Evolutionary conservation across 1,284 basidiomycete species (phyloP).

Genomic region (Puccinia sorghi): DNA sequence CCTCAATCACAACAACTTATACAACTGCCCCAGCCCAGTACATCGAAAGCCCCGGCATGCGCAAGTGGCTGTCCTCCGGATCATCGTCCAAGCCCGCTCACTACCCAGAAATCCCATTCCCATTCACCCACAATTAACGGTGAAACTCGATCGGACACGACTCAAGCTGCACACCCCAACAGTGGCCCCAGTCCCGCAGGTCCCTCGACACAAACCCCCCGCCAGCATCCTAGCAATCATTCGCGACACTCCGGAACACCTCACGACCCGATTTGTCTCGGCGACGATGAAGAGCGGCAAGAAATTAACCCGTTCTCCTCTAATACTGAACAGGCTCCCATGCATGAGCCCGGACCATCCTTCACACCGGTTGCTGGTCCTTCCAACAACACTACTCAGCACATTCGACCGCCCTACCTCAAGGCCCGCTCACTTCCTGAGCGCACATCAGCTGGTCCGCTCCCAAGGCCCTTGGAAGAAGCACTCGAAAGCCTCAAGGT

Average conservation of each 20-base stretch:
- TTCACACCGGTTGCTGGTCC: constrained; percentile 9
- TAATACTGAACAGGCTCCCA: not conserved
- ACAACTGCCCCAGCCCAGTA: not conserved
- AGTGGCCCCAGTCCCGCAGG: not conserved
- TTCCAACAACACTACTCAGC: not conserved
- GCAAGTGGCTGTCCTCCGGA: not conserved
- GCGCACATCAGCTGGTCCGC: constrained; percentile 21
- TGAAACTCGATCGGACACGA: not conserved
- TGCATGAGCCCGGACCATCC: not conserved
- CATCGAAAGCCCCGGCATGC: constrained; percentile 15
- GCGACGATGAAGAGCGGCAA: constrained; percentile 38
- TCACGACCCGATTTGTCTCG: constrained; percentile 34
- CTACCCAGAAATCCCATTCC: not conserved
- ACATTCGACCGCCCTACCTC: constrained; percentile 18
- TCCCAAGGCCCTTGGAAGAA: constrained; percentile 8
- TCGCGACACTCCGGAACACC: constrained; percentile 27
- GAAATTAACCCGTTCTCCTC: not conserved
- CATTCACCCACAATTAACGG: constrained; percentile 4
- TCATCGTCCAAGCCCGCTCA: not conserved
- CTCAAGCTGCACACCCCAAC: not conserved
- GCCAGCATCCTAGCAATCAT: not conserved
- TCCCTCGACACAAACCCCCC: not conserved
- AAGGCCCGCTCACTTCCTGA: constrained; percentile 26
- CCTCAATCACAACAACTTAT: not conserved
- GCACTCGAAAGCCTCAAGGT: constrained; percentile 35